These are phyloP conservation scores for Lineolata rhizophorae DNA, from an alignment of 495 filamentous ascomycete species.

Conservation along the genomic window DNA sequence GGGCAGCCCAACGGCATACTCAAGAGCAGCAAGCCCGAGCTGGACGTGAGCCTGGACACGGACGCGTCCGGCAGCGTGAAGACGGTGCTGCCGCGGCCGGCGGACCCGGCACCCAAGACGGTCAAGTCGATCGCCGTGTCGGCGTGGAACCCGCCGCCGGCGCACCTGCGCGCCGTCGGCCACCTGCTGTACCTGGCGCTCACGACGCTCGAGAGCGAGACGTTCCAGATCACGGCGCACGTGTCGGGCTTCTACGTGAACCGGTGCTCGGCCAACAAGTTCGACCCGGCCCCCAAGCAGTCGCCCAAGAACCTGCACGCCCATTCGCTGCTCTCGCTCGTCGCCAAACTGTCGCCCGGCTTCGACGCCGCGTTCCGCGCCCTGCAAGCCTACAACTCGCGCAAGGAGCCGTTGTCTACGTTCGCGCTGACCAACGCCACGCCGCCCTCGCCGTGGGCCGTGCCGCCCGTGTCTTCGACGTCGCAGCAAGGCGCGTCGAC, in stretches of 20 bases:
- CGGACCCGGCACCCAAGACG: conserved; percentile 55
- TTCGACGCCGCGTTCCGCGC: conserved; percentile 52
- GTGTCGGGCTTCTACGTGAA: conserved; percentile 93
- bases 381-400: conserved; percentile 58
- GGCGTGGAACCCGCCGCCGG: conserved; percentile 89
- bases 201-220: conserved; percentile 78
- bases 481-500: too few relatives aligned
- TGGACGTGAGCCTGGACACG: conserved; percentile 28
- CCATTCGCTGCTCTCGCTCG: conserved; percentile 70
- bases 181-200: conserved; percentile 83
- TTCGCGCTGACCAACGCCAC: conserved; percentile 89
- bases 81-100: conserved; percentile 43
- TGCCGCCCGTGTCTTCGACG: conserved; percentile 38
- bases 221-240: conserved; percentile 79
- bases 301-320: conserved; percentile 46
- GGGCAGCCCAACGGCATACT: too few relatives aligned
- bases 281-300: conserved; percentile 63
- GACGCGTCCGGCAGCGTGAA: conserved; percentile 39
- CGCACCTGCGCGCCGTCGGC: conserved; percentile 70
- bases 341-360: conserved; percentile 56
- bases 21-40: too few relatives aligned
- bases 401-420: conserved; percentile 71
- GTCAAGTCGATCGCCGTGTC: conserved; percentile 76
- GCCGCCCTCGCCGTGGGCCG: conserved; percentile 81
- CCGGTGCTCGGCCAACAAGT: conserved; percentile 73